Conservation (phyloP, 169 alveolate species). For the Babesia bigemina region DNA sequence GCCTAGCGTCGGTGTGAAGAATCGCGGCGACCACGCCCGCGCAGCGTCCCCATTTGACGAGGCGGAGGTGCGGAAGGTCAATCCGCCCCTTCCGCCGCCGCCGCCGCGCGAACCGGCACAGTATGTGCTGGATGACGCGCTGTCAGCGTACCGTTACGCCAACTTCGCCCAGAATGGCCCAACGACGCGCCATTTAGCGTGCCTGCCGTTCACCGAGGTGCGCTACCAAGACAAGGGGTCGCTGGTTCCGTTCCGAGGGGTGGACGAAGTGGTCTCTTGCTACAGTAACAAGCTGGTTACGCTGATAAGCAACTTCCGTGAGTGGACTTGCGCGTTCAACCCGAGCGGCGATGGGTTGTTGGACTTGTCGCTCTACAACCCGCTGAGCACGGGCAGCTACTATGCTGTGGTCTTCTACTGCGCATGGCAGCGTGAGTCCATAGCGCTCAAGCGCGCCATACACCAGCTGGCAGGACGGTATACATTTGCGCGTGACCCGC, state of each 20-base stretch:
- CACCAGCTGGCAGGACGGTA: conserved; percentile 52
- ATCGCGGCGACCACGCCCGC: background rate
- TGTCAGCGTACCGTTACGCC: conserved; percentile 28
- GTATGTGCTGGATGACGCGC: conserved; percentile 45
- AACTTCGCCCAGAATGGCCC: conserved; percentile 4
- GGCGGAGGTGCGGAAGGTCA: conserved; percentile 45
- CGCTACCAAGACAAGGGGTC: conserved; percentile 67
- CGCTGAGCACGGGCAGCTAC: conserved; percentile 43
- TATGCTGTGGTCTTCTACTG: conserved; percentile 66
- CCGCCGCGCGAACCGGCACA: conserved; percentile 48
- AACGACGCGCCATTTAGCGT: conserved; percentile 21
- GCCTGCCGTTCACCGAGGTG: conserved; percentile 55
- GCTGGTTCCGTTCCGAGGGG: conserved; percentile 39
- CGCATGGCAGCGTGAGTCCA: conserved; percentile 68
- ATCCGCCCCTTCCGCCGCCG: conserved; percentile 49
- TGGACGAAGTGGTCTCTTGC: conserved; percentile 54
- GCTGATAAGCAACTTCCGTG: conserved; percentile 38
- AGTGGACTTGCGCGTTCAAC: conserved; percentile 52
- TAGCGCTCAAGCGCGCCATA: conserved; percentile 56
- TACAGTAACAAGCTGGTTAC: conserved; percentile 56
- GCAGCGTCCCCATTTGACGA: conserved; percentile 17
- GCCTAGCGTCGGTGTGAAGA: background rate
- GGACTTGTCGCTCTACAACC: conserved; percentile 54
- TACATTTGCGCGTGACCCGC: conserved; percentile 54
- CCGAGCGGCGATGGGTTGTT: conserved; percentile 25